Conservation (phyloP, 768 basidiomycete genomes). For the Hebeloma cylindrosporum region DNA sequence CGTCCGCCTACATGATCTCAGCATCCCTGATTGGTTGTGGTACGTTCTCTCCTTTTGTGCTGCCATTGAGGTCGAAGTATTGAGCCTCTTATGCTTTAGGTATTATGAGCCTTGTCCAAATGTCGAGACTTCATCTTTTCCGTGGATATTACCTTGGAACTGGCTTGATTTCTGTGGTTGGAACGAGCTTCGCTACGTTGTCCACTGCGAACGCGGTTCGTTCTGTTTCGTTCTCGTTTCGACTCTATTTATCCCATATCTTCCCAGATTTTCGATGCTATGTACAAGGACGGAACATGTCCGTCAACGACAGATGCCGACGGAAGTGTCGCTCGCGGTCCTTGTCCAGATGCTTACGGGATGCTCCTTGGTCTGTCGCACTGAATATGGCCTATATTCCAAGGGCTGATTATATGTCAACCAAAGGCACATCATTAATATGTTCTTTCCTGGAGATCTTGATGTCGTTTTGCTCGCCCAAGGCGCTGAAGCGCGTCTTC, state of each 20-base stretch:
- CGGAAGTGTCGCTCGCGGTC: conserved; percentile 54
- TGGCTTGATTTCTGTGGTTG: conserved; percentile 80
- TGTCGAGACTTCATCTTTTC: conserved; percentile 66
- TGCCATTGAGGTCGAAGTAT: background rate
- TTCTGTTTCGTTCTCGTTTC: conserved; percentile 2
- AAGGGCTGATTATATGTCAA: background rate
- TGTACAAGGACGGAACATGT: conserved; percentile 82
- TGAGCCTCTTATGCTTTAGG: conserved; percentile 37
- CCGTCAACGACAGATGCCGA: conserved; percentile 54
- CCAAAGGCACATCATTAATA: conserved; percentile 67
- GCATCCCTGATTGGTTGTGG: conserved; percentile 80
- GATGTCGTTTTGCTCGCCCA: conserved; percentile 71
- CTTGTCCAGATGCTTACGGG: conserved; percentile 83
- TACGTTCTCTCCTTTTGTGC: conserved; percentile 29
- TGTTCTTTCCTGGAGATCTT: conserved; percentile 82
- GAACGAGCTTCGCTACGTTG: conserved; percentile 77
- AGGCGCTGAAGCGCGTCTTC: conserved; percentile 63
- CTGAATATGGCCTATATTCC: background rate
- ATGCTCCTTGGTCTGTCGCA: conserved; percentile 59
- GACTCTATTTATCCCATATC: background rate
- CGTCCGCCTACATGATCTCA: conserved; percentile 77
- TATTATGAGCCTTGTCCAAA: conserved; percentile 74
- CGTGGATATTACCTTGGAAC: conserved; percentile 71
- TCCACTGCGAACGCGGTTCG: conserved; percentile 69
- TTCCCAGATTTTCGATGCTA: conserved; percentile 64